phyloP scores from a whole-genome alignment of 345 rosid species.

The Cardamine resedifolia region DNA sequence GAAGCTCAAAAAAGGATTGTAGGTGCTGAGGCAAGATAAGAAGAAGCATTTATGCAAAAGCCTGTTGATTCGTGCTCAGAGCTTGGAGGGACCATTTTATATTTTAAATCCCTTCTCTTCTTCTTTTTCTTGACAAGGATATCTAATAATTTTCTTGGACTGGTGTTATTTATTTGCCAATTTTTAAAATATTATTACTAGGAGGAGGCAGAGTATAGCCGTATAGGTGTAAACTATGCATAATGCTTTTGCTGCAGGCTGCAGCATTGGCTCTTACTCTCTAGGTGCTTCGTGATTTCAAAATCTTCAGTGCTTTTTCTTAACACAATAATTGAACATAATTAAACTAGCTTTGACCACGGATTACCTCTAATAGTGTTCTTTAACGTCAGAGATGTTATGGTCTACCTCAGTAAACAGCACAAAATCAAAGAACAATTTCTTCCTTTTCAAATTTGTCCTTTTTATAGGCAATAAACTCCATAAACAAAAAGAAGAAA shows the following conservation, averaged over 20 bases:
- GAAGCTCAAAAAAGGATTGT: constrained; percentile 35
- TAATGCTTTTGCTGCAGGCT: constrained; percentile 20
- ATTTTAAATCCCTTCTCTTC: constrained; percentile 4
- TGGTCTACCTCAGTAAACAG: neutral
- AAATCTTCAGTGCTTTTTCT: constrained; percentile 28
- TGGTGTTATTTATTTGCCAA: constrained; percentile 6
- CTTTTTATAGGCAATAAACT: neutral
- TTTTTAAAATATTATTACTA: neutral
- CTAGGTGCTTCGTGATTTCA: constrained; percentile 34
- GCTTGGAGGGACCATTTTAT: constrained; percentile 30
- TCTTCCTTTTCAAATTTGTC: neutral
- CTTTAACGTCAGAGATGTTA: neutral
- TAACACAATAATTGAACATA: constrained; percentile 6
- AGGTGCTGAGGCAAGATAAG: constrained; percentile 22
- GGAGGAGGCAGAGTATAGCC: neutral
- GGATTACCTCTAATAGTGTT: constrained; percentile 20
- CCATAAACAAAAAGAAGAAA: neutral
- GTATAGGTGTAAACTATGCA: constrained; percentile 24
- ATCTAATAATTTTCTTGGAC: neutral
- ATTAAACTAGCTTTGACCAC: constrained; percentile 31
- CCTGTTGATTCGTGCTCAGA: constrained; percentile 33
- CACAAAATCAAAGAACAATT: neutral
- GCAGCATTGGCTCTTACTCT: constrained; percentile 37
- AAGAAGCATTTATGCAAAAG: constrained; percentile 40
- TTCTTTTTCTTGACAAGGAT: constrained; percentile 21